These are phyloP conservation scores for Entamoeba histolytica DNA, from an alignment of 208 protist species.

Conservation along the genomic window DNA sequence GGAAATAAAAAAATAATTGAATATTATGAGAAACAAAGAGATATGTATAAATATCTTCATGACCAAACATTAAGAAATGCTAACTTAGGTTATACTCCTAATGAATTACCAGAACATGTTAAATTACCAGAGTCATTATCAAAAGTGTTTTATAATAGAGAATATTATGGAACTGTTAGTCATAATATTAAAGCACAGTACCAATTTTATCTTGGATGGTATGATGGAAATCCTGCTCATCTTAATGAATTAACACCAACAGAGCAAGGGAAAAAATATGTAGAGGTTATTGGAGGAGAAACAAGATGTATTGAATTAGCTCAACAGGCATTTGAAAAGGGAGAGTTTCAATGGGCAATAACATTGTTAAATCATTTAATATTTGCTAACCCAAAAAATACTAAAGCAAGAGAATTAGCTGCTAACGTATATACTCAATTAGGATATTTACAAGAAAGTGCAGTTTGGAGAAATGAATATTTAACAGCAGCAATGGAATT, in stretches of 20 bases:
- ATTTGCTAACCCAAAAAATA: neutral
- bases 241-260: neutral
- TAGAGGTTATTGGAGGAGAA: neutral
- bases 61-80: neutral
- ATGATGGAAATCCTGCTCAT: neutral
- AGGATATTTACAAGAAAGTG: neutral
- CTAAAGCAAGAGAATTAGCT: neutral
- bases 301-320: neutral
- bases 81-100: neutral
- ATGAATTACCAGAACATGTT: neutral
- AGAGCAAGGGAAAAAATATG: neutral
- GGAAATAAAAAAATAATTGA: neutral
- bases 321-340: neutral
- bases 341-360: neutral
- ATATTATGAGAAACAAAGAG: neutral
- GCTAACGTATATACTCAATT: neutral
- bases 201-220: neutral
- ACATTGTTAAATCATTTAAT: neutral
- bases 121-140: neutral
- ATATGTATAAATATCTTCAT: neutral
- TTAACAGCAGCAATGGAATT: neutral
- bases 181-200: neutral
- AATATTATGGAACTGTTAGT: neutral
- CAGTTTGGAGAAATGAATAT: neutral
- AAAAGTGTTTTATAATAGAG: neutral